Percentiles rank a stretch among this genome's conserved stretches.
Conservation (phyloP, 805 yeast genomes). For the Kuraishia ogatae region DNA sequence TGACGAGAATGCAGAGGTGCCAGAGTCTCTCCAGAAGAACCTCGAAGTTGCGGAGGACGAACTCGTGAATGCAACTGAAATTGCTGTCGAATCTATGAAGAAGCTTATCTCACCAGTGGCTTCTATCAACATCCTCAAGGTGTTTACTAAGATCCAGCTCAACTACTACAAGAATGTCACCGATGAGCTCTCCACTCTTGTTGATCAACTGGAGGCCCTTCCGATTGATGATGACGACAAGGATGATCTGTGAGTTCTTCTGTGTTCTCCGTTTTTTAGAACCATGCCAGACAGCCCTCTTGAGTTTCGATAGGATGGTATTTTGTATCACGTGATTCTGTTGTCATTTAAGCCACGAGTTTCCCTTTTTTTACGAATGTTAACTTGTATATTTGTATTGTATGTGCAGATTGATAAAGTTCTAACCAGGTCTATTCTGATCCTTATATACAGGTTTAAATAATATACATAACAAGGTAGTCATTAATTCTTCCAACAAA, state of each 20-base stretch:
- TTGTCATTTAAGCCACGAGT: not conserved
- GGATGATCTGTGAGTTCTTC: conserved; percentile 15
- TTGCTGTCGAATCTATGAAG: conserved; percentile 76
- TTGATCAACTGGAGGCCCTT: conserved; percentile 33
- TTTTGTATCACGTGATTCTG: not conserved
- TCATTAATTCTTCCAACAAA: not conserved
- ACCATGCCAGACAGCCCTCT: not conserved
- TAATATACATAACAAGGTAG: not conserved
- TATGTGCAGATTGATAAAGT: not conserved
- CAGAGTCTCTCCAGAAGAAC: conserved; percentile 44
- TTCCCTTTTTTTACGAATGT: not conserved
- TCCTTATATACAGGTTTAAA: not conserved
- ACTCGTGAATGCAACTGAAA: conserved; percentile 67
- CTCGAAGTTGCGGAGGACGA: conserved; percentile 64
- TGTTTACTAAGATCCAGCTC: conserved; percentile 63
- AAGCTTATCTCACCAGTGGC: conserved; percentile 60
- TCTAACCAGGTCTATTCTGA: not conserved
- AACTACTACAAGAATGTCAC: conserved; percentile 51
- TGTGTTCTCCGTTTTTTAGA: not conserved
- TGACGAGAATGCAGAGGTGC: conserved; percentile 27
- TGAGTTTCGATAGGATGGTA: not conserved
- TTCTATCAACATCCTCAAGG: conserved; percentile 50
- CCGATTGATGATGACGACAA: conserved; percentile 35
- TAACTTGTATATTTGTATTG: not conserved
- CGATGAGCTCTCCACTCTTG: conserved; percentile 34